A percentile compares a stretch with the other conserved stretches of the same genome.
Evolutionary conservation across 257 asterid genomes (phyloP).

Genomic region (Solanum pimpinellifolium): DNA sequence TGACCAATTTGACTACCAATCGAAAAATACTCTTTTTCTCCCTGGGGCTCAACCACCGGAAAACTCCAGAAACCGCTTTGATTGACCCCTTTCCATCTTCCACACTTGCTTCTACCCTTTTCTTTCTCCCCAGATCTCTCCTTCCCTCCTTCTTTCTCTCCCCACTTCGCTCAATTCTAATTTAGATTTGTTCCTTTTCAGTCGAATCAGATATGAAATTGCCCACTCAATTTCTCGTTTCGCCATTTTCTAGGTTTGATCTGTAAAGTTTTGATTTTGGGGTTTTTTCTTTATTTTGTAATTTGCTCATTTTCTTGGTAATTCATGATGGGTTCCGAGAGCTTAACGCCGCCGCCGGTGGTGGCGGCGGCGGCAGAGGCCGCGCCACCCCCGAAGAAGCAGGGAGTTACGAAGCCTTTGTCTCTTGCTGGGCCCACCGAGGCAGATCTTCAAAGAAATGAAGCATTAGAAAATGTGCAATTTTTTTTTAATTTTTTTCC

Average conservation of each 20-base stretch:
- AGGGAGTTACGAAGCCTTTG: constrained; percentile 10
- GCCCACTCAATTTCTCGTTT: background rate
- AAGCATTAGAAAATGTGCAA: constrained; percentile 2
- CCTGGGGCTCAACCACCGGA: background rate
- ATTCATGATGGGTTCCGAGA: constrained; percentile 7
- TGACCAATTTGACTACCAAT: background rate
- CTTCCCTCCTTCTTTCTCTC: too few relatives aligned
- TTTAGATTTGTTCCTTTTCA: background rate
- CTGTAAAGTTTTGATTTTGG: background rate
- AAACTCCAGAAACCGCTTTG: background rate
- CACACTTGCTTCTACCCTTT: background rate
- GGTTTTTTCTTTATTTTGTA: background rate
- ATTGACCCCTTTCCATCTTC: background rate
- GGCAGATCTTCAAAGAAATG: constrained; percentile 10
- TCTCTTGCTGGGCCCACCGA: constrained; percentile 15
- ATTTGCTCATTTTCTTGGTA: background rate
- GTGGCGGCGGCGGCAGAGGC: background rate
- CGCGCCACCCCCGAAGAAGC: background rate
- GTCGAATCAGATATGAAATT: background rate
- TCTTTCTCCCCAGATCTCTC: constrained; percentile 7
- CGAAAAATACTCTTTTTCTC: background rate
- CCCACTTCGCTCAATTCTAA: background rate
- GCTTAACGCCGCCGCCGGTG: background rate
- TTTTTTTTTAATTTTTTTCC: background rate
- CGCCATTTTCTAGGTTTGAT: background rate